Evolutionary conservation across 371 early-diverging fungal genomes (phyloP).

Genomic region (Mortierella sp.): DNA sequence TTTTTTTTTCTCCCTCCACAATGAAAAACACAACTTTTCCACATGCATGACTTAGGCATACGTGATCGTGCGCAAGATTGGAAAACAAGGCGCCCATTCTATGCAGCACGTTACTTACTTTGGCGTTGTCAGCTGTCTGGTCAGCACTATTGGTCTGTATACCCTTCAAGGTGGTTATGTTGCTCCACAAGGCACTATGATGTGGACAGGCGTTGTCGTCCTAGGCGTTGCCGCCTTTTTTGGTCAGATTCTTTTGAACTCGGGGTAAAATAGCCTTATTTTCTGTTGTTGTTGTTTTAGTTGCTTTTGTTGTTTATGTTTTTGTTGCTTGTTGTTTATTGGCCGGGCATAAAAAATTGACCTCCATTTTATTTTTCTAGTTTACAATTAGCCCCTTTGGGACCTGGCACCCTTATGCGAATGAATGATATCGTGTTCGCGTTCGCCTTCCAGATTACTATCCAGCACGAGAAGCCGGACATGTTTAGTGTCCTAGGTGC

Average conservation of each 20-base stretch:
- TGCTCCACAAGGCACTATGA: constrained; percentile 38
- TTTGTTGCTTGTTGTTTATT: neutral
- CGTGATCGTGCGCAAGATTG: constrained; percentile 79
- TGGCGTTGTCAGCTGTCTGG: constrained; percentile 68
- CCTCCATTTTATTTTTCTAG: constrained; percentile 52
- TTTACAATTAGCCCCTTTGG: constrained; percentile 81
- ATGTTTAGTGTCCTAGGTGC: constrained; percentile 72
- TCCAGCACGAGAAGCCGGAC: constrained; percentile 78
- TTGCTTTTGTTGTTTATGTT: neutral
- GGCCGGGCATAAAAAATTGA: neutral
- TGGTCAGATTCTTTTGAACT: constrained; percentile 82
- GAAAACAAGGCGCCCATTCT: constrained; percentile 68
- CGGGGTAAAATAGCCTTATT: constrained; percentile 25
- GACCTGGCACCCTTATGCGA: constrained; percentile 84
- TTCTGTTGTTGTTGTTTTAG: neutral
- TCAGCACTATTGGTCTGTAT: constrained; percentile 60
- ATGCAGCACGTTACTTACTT: constrained; percentile 85
- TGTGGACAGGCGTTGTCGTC: constrained; percentile 36
- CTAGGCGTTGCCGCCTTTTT: constrained; percentile 75
- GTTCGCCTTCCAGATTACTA: constrained; percentile 75
- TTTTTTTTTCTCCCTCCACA: neutral
- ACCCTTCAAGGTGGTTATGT: constrained; percentile 54
- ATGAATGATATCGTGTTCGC: constrained; percentile 88
- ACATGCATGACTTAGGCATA: constrained; percentile 63
- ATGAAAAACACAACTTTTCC: constrained; percentile 33